Percentiles rank a stretch among this genome's conserved stretches.
Conservation (phyloP, 2,329 filamentous ascomycete species). For the Colletotrichum tropicale region DNA sequence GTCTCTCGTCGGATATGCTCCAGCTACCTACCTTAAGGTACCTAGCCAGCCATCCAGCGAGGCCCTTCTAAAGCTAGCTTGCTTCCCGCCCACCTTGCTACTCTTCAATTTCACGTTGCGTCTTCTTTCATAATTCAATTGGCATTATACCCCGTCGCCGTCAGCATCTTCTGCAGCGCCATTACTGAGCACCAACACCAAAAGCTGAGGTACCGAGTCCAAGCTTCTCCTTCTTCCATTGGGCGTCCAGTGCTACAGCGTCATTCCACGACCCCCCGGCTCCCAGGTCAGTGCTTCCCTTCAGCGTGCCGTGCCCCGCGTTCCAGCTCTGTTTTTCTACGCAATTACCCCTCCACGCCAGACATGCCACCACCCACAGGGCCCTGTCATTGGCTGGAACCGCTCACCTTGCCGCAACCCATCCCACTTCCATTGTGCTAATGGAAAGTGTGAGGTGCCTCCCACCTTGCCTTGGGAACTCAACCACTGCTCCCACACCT, state of each 20-base stretch:
- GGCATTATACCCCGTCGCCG: neutral
- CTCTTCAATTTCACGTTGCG: neutral
- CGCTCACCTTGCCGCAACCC: neutral
- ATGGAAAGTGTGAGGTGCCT: neutral
- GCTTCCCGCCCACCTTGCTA: neutral
- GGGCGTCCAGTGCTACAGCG: neutral
- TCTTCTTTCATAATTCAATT: neutral
- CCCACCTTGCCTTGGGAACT: neutral
- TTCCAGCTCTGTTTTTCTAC: neutral
- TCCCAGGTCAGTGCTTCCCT: conserved; percentile 6
- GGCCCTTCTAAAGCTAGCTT: neutral
- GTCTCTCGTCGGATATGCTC: neutral
- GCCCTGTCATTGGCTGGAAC: conserved; percentile 3
- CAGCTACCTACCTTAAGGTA: neutral
- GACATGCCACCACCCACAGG: conserved; percentile 8
- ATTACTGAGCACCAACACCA: neutral
- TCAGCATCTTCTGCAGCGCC: neutral
- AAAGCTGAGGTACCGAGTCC: neutral
- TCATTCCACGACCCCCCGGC: neutral
- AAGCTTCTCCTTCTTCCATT: no score
- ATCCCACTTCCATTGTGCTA: neutral
- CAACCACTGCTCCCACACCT: neutral
- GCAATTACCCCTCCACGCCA: conserved; percentile 19
- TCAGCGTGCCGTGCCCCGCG: conserved; percentile 4
- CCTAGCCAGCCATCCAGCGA: neutral